Evolutionary conservation across 208 protist genomes (phyloP).

Genomic region (Acanthamoeba polyphaga): DNA sequence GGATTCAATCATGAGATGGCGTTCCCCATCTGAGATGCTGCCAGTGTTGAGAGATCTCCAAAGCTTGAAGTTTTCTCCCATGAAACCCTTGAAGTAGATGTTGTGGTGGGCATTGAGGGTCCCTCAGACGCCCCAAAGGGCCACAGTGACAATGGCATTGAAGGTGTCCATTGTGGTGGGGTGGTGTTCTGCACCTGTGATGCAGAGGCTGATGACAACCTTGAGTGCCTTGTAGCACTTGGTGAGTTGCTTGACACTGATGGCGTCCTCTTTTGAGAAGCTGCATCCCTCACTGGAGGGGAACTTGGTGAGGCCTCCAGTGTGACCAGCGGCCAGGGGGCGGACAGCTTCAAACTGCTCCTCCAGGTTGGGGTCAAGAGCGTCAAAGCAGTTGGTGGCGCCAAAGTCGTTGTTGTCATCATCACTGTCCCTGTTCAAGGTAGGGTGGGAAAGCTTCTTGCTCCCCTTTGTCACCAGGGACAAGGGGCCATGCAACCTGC

Average conservation of each 20-base stretch:
- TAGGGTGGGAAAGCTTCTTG: too few species aligned
- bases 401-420: conserved; percentile 1
- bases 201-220: not conserved
- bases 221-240: conserved; percentile 20
- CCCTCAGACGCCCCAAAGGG: not conserved
- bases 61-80: not conserved
- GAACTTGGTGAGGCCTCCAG: not conserved
- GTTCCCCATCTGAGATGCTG: not conserved
- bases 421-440: too few species aligned
- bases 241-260: not conserved
- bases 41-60: not conserved
- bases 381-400: too few species aligned
- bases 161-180: not conserved
- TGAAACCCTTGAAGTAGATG: not conserved
- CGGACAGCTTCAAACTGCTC: not conserved
- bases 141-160: not conserved
- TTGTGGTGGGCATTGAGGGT: not conserved
- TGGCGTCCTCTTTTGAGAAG: not conserved
- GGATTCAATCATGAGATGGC: not conserved
- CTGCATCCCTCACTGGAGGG: not conserved
- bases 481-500: too few species aligned
- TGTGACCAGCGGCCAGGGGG: too few species aligned
- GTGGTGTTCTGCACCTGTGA: not conserved
- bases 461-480: too few species aligned
- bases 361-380: not conserved